These are phyloP conservation scores for Linum lewisii DNA, from an alignment of 345 rosid genomes.

Conservation along the genomic window DNA sequence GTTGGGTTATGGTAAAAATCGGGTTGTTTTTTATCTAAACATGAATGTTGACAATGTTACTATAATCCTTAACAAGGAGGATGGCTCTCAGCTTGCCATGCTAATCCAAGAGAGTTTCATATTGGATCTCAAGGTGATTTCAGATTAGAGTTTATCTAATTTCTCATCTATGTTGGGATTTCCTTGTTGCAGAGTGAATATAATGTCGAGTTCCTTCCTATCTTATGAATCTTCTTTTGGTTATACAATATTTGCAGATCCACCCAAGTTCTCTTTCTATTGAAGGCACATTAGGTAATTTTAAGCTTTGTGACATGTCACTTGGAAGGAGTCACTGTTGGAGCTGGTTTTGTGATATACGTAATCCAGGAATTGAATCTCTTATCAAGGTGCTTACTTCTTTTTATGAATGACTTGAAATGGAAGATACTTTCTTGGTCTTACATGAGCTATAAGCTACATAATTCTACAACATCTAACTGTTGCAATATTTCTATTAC, in stretches of 20 bases:
- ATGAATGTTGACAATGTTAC: slow-evolving; percentile 90
- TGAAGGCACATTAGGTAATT: slow-evolving; percentile 91
- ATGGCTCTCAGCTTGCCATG: slow-evolving; percentile 91
- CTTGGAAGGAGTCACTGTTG: slow-evolving; percentile 63
- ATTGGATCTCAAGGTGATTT: slow-evolving; percentile 75
- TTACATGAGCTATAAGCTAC: neutral
- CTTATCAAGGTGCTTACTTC: slow-evolving; percentile 63
- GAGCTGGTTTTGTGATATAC: slow-evolving; percentile 98
- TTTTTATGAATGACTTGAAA: too few relatives aligned
- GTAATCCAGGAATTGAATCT: slow-evolving; percentile 90
- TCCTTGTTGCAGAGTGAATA: neutral
- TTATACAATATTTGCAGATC: slow-evolving; percentile 39
- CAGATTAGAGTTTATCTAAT: slow-evolving; percentile 5
- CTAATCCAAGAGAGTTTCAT: slow-evolving; percentile 89
- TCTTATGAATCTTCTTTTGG: slow-evolving; percentile 9
- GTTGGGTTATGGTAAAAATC: slow-evolving; percentile 89
- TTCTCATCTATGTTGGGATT: neutral
- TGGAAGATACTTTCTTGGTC: neutral
- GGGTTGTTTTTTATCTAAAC: slow-evolving; percentile 73
- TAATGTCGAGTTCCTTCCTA: neutral
- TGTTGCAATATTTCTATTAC: slow-evolving; percentile 8
- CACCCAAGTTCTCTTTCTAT: slow-evolving; percentile 83
- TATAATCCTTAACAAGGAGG: slow-evolving; percentile 90
- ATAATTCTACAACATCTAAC: neutral
- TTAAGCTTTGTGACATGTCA: slow-evolving; percentile 88